These are phyloP conservation scores for Penicillium desertorum DNA, from an alignment of 495 filamentous ascomycete species.

Conservation along the genomic window DNA sequence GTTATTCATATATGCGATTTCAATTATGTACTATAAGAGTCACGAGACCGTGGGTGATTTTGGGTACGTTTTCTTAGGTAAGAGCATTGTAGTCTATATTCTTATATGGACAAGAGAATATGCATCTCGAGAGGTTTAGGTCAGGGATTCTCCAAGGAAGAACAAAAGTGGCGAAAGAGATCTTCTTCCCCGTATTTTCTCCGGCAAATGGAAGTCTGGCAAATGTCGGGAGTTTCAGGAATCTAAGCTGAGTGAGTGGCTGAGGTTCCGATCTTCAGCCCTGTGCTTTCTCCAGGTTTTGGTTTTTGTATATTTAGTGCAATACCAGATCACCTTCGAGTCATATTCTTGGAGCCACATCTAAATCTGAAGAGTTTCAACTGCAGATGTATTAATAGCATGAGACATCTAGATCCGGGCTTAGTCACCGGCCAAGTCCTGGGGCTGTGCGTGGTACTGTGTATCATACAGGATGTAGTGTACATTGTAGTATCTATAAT, in stretches of 20 bases:
- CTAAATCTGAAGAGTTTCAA: background rate
- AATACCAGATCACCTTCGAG: slow-evolving; percentile 1
- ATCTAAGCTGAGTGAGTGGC: slow-evolving; percentile 27
- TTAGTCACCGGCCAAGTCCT: slow-evolving; percentile 14
- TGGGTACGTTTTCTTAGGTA: background rate
- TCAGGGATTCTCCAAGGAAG: slow-evolving; percentile 21
- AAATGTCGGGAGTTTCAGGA: slow-evolving; percentile 43
- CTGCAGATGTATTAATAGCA: slow-evolving; percentile 12
- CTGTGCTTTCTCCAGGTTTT: slow-evolving; percentile 23
- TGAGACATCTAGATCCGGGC: slow-evolving; percentile 12
- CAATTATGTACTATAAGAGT: slow-evolving; percentile 13
- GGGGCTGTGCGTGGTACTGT: slow-evolving; percentile 10
- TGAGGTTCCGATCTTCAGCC: slow-evolving; percentile 33
- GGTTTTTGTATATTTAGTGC: slow-evolving; percentile 9
- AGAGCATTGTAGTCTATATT: background rate
- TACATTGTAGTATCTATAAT: background rate
- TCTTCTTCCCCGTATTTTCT: slow-evolving; percentile 24
- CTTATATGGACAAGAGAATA: background rate
- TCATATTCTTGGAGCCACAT: background rate
- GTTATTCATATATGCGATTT: slow-evolving; percentile 13
- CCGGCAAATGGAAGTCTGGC: slow-evolving; percentile 29
- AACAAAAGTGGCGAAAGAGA: slow-evolving; percentile 24
- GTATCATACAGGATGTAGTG: background rate
- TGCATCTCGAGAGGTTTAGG: slow-evolving; percentile 5
- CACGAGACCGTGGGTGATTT: background rate